Conservation (phyloP, 208 protist species). For the Crithidia sp. region DNA sequence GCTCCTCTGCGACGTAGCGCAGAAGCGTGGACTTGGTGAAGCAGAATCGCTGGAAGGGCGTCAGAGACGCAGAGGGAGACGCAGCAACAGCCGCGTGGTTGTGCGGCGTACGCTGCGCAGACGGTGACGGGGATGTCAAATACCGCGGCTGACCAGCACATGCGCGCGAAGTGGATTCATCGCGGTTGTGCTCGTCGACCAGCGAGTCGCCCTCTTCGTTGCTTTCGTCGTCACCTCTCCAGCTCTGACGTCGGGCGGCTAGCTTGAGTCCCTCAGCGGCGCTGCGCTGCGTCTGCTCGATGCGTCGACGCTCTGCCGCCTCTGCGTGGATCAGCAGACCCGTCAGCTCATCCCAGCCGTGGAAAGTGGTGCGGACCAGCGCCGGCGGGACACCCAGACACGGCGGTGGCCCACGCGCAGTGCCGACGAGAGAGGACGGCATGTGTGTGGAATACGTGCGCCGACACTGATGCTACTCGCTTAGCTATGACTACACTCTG, state of each 20-base stretch:
- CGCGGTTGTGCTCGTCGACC: not conserved
- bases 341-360: slow-evolving; percentile 1
- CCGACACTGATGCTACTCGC: too few species aligned
- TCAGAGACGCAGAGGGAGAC: not conserved
- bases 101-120: not conserved
- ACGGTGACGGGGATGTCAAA: not conserved
- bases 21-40: slow-evolving; percentile 7
- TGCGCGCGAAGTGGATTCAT: not conserved
- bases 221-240: not conserved
- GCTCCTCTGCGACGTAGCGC: not conserved
- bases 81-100: not conserved
- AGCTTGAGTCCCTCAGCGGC: too few species aligned
- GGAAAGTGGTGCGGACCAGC: not conserved
- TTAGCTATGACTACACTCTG: too few species aligned
- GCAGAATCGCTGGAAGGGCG: slow-evolving; percentile 15
- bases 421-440: too few species aligned
- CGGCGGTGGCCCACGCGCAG: not conserved
- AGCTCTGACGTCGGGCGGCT: too few species aligned
- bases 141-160: not conserved
- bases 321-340: slow-evolving; percentile 3
- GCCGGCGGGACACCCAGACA: slow-evolving; percentile 3
- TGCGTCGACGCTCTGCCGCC: not conserved
- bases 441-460: not conserved
- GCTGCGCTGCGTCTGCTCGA: too few species aligned
- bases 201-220: not conserved